phyloP scores from a whole-genome alignment of 2,329 filamentous ascomycete species.

The Exophiala lecanii-corni region DNA sequence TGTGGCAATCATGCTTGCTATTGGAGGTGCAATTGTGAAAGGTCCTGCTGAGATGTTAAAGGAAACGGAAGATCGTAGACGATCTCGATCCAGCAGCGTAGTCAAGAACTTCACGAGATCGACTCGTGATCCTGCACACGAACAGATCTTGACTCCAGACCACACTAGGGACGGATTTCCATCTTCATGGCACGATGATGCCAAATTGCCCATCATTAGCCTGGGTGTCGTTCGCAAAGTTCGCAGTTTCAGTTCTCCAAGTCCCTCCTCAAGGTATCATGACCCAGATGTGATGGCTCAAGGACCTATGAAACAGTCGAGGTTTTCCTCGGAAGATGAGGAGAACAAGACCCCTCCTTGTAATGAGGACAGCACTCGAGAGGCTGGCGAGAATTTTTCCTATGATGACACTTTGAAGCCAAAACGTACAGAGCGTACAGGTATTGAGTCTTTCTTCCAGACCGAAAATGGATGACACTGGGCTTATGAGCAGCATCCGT shows the following conservation, averaged over 20 bases:
- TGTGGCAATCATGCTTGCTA: conserved; percentile 43
- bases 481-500: too few relatives aligned
- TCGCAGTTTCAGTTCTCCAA: conserved; percentile 20
- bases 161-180: neutral
- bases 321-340: neutral
- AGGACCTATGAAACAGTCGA: neutral
- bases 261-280: conserved; percentile 6
- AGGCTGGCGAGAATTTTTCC: too few relatives aligned
- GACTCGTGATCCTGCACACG: neutral
- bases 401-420: conserved; percentile 16
- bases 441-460: conserved; percentile 8
- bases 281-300: neutral
- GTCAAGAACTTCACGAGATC: neutral
- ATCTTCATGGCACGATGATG: neutral
- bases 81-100: conserved; percentile 13
- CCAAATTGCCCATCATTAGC: neutral
- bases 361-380: too few relatives aligned
- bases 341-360: too few relatives aligned
- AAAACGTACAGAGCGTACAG: conserved; percentile 11
- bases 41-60: conserved; percentile 40
- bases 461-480: too few relatives aligned
- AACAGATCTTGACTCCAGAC: neutral
- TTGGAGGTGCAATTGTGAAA: conserved; percentile 45
- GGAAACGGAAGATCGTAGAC: conserved; percentile 19
- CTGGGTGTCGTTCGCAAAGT: conserved; percentile 7